Base-by-base conservation (phyloP, 106 monocot genomes). In the Phalaenopsis equestris region DNA sequence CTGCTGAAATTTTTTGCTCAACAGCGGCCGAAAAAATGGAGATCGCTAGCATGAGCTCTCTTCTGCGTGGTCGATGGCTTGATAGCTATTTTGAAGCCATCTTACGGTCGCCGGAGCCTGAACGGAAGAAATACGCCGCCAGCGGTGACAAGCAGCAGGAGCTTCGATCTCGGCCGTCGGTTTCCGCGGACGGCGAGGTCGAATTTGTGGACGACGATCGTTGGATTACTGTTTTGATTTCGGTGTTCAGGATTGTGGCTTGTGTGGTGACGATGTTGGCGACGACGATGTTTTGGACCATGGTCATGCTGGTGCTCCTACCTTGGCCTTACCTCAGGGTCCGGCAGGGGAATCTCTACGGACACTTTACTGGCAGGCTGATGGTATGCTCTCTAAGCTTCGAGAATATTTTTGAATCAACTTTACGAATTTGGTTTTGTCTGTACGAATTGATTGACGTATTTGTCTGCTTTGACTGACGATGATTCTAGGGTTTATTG, bases 261-360 rank as follows among this genome's bases (percentile, higher is more conserved):
- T 87, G 87, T 46, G 84, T 87, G 65, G 21, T 82, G 67, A 55
- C 84, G 79, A 84, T 87, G 87, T 55, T 70, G 81, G 79, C 37
- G 79, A 87, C 84, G 52, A 87, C 87, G 37, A 42, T 75, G 30
- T 39, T 84, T n/a, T 87, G 87, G 87, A 81, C 84, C 19, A 23
- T 84, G 42, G 55, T 87, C 41, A 87, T 87, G 87, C 36, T 87
- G 47, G 41, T 82, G 21, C 82, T 87, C 21, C 78, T 87, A 18
- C 87, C 84, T 4, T 87, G 87, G 83, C 87, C 83, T 10, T 87
- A 87, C 39, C 80, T 14, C 12, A 61, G 87, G 36, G 4, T 87
- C 11, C 68, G 83, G 72, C 83, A 84, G 87, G 81, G 87, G 41
- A 87, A 87, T 52, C 41, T 87, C 70, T 87, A 87, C 42, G 87